phyloP scores from a whole-genome alignment of 768 basidiomycete species.

The Cyathus striatus region DNA sequence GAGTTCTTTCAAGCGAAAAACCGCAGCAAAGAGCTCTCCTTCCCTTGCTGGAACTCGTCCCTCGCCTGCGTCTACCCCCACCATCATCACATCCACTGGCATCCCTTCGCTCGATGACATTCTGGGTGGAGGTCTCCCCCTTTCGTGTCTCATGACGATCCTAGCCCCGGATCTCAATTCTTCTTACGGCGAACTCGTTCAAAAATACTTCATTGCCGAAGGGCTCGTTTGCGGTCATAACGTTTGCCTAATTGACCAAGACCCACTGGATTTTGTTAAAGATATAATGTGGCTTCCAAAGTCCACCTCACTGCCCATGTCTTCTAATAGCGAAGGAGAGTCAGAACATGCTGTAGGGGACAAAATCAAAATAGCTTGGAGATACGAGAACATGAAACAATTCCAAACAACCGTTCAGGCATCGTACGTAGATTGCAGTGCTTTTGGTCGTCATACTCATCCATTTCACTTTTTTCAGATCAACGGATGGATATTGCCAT shows the following conservation, averaged over 20 bases:
- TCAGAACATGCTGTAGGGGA: conserved; percentile 35
- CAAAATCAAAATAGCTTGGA: conserved; percentile 94
- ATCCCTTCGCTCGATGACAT: conserved; percentile 93
- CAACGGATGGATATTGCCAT: conserved; percentile 57
- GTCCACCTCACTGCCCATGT: conserved; percentile 8
- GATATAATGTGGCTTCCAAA: conserved; percentile 80
- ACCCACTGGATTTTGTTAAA: conserved; percentile 51
- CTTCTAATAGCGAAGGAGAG: conserved; percentile 18
- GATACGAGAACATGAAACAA: conserved; percentile 90
- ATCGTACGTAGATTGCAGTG: conserved; percentile 36
- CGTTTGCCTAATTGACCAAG: conserved; percentile 60
- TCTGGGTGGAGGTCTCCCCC: conserved; percentile 85
- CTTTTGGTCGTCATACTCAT: conserved; percentile 3
- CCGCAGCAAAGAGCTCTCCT: conserved; percentile 35
- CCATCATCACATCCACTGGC: conserved; percentile 73
- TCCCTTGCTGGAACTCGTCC: conserved; percentile 49
- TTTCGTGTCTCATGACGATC: conserved; percentile 68
- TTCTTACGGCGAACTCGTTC: conserved; percentile 77
- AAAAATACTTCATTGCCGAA: conserved; percentile 87
- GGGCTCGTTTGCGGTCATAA: conserved; percentile 72
- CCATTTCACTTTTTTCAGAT: conserved; percentile 22
- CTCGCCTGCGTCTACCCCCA: conserved; percentile 52
- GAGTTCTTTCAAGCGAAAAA: conserved; percentile 80
- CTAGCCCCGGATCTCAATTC: conserved; percentile 86
- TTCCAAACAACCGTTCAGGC: conserved; percentile 80